Base-by-base conservation (phyloP, 2,329 filamentous ascomycete species). In the Sarocladiaceae sp. region DNA sequence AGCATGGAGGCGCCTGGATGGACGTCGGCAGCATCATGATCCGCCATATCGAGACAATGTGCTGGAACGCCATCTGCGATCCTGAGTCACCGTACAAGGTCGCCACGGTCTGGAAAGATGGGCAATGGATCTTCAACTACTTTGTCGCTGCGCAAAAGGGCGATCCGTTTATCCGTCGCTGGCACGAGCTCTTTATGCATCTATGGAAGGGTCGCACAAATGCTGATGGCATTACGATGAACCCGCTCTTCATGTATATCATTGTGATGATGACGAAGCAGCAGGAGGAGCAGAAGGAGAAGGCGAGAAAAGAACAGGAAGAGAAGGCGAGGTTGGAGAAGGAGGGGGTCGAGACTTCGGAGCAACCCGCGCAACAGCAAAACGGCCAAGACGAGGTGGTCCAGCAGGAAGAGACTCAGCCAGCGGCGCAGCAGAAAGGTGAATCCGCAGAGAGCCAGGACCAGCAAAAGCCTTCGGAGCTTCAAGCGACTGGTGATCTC, bases 1-100 rank as follows among this genome's bases (percentile, higher is more conserved):
- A 57, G 27, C 50, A 62, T 26, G 63, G 63, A 16, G 63, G 64
- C 9, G 58, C 65, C 10, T 66, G 59, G 55, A 63, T 67, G 56
- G 64, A 67, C 12, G 61, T 62, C n/a, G 63, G 63, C 1, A 63
- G 12, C 6, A 13, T 13, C 58, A 26, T 58, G 64, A 51, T 53
- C 64, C 11, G 56, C n/a, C 54, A 60, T 29, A 53, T 66, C 9
- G 63, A 65, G 43, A 41, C 47, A 5, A 50, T 63, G 5, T 65
- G 60, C 46, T 65, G 62, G 62, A 43, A 59, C 15, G 48, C 52
- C 7, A 52, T 66, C 11, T 50, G 51, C 6, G 56, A 61, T 32
- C 9, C 10, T 6, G 15, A 35, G 16, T 35, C 12, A 6, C 9
- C 10, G 18, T 6, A 13, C 15, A 15, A 35, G 18, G 33, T 35